Base-by-base conservation (phyloP, 768 basidiomycete genomes). In the Neoboletus magnificus region DNA sequence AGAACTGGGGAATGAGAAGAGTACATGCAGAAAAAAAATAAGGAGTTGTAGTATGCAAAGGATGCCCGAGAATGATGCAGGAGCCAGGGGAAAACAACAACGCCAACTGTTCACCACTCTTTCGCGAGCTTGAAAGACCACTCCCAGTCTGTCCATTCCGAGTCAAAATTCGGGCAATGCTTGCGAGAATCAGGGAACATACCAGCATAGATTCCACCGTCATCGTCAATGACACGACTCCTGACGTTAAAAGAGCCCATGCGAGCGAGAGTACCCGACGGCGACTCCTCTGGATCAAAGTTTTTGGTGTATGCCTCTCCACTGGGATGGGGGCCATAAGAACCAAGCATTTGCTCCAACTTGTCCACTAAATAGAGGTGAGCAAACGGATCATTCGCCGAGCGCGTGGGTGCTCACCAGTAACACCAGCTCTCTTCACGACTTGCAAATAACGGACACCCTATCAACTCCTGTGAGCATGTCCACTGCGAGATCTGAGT, bases 71-170 rank as follows among this genome's bases (percentile, higher is more conserved):
- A 61, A 68, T 54, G 58, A 66, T 67, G 59, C 55, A 48, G 46
- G 51, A 57, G 55, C 56, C n/a, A 61, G 25, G 20, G 13, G 15
- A n/a, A 33, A 53, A 57, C 33, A 58, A 57, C 6, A 37, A 55
- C 58, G 49, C 35, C 23, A 42, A 23, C 32, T 44, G 46, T 71
- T 77, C 69, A 88, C 95, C 95, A 98, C 62, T 95, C 93, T 76
- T 96, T 96, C 42, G 79, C 85, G 56, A 98, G 80, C 71, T 93
- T 96, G 81, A 98, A 97, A 25, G 68, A 72, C 95, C 95, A 98
- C 6, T 73, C 72, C 71, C 71, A 72, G 25, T 72, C 71, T 72
- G 41, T 33, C 40, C 48, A 32, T 44, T 23, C 22, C 9, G 8
- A 22, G 25, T 71, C 46, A 73, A 42, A 7, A 51, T 9, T 4